A percentile compares a stretch with the other conserved stretches of the same genome.
Conservation (phyloP, 164 flowering plant species). For the Saururus chinensis region DNA sequence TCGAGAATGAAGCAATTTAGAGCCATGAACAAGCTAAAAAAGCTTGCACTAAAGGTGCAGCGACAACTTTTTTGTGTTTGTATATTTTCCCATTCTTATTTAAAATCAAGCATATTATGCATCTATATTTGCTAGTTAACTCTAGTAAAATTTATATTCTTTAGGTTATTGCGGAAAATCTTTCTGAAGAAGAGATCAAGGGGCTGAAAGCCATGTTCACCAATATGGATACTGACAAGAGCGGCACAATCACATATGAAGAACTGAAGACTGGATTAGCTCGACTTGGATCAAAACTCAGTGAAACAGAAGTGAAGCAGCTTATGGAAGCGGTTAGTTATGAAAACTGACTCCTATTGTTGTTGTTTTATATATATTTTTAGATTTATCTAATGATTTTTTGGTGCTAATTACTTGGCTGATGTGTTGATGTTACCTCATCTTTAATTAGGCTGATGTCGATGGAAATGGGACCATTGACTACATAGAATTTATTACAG, state of each 20-base stretch:
- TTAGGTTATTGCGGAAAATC: slow-evolving; percentile 81
- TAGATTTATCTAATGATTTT: neutral
- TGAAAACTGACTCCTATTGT: neutral
- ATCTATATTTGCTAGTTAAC: neutral
- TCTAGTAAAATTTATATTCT: neutral
- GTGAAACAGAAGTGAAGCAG: slow-evolving; percentile 58
- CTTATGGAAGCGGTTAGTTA: slow-evolving; percentile 63
- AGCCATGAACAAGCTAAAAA: slow-evolving; percentile 89
- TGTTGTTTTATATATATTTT: neutral
- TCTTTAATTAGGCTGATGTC: slow-evolving; percentile 54
- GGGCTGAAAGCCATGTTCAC: slow-evolving; percentile 77
- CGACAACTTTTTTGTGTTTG: neutral
- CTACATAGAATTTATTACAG: slow-evolving; percentile 69
- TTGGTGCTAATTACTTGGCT: neutral
- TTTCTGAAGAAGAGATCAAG: slow-evolving; percentile 81
- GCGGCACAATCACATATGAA: slow-evolving; percentile 82
- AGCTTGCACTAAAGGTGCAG: slow-evolving; percentile 77
- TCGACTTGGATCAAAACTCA: slow-evolving; percentile 64
- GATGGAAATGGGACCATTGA: slow-evolving; percentile 73
- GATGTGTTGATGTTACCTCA: neutral
- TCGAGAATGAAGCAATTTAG: slow-evolving; percentile 86
- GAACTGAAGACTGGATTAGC: slow-evolving; percentile 76
- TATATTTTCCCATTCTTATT: neutral
- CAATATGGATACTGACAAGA: slow-evolving; percentile 86
- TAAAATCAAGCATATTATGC: too few species aligned